Conservation (phyloP, 495 filamentous ascomycete species). For the Xylona heveae region DNA sequence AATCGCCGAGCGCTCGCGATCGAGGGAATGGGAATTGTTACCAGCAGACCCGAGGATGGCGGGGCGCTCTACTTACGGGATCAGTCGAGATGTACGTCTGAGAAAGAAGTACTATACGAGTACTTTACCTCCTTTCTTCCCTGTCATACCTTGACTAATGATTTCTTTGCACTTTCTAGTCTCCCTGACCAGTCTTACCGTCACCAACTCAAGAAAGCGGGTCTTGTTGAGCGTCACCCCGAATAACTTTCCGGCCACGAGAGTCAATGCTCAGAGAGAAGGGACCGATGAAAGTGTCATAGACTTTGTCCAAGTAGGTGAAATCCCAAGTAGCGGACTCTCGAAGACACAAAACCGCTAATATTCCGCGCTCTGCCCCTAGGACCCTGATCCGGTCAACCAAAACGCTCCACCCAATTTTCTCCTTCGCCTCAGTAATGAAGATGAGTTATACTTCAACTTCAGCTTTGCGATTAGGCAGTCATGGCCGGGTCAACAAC, state of each 20-base stretch:
- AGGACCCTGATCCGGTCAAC: slow-evolving; percentile 61
- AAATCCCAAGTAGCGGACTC: slow-evolving; percentile 2
- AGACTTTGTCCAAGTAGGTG: slow-evolving; percentile 77
- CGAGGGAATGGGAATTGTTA: slow-evolving; percentile 68
- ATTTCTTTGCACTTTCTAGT: slow-evolving; percentile 28
- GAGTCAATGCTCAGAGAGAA: slow-evolving; percentile 56
- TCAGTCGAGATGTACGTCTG: slow-evolving; percentile 63
- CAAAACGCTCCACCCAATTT: slow-evolving; percentile 40
- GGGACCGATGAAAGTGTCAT: slow-evolving; percentile 50
- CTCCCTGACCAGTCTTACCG: slow-evolving; percentile 57
- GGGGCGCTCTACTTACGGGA: slow-evolving; percentile 69
- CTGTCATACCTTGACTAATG: slow-evolving; percentile 5
- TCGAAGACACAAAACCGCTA: too few species aligned
- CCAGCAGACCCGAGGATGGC: slow-evolving; percentile 76
- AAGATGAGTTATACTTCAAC: slow-evolving; percentile 76
- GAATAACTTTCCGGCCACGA: slow-evolving; percentile 72
- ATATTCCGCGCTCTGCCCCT: too few species aligned
- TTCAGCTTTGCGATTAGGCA: slow-evolving; percentile 83
- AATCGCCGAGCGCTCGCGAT: neutral
- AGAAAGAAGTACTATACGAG: too few species aligned
- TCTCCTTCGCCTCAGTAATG: slow-evolving; percentile 68
- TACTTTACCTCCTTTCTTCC: slow-evolving; percentile 7
- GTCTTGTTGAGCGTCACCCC: slow-evolving; percentile 59
- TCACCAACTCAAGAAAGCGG: slow-evolving; percentile 57
- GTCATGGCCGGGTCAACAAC: slow-evolving; percentile 19